These are phyloP conservation scores for Suillus cothurnatus DNA, from an alignment of 768 basidiomycete genomes.

Conservation along the genomic window DNA sequence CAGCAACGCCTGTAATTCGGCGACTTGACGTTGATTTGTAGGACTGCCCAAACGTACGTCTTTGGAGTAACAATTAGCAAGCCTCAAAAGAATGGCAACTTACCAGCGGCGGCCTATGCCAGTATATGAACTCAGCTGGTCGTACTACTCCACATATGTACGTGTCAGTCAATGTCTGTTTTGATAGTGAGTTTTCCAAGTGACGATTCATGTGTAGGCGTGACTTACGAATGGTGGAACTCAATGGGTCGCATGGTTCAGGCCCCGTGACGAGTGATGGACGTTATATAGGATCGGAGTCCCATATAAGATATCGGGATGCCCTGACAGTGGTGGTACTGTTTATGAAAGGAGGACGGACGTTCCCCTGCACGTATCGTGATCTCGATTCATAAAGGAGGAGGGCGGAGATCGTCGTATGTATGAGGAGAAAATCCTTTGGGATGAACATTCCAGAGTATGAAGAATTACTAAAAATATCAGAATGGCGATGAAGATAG, in stretches of 20 bases:
- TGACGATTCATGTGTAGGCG: neutral
- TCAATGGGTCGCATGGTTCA: neutral
- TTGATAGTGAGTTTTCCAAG: neutral
- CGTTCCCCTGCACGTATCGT: neutral
- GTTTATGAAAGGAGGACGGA: neutral
- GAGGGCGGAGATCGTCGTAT: neutral
- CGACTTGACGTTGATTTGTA: no score
- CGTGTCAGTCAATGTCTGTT: neutral
- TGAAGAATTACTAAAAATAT: neutral
- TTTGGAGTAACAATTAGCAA: no score
- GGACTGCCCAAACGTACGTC: no score
- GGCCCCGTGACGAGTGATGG: neutral
- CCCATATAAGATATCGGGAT: neutral
- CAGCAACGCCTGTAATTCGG: no score
- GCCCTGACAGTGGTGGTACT: constrained; percentile 1
- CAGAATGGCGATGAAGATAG: neutral
- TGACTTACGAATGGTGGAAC: neutral
- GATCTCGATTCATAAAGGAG: neutral
- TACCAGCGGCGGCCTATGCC: no score
- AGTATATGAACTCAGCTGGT: neutral
- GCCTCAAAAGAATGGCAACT: no score
- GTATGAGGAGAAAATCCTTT: neutral
- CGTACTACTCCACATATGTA: constrained; percentile 2
- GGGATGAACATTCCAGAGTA: neutral
- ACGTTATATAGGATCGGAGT: neutral